Conservation (phyloP, 2,329 filamentous ascomycete genomes). For the Thermomyces lanuginosus region DNA sequence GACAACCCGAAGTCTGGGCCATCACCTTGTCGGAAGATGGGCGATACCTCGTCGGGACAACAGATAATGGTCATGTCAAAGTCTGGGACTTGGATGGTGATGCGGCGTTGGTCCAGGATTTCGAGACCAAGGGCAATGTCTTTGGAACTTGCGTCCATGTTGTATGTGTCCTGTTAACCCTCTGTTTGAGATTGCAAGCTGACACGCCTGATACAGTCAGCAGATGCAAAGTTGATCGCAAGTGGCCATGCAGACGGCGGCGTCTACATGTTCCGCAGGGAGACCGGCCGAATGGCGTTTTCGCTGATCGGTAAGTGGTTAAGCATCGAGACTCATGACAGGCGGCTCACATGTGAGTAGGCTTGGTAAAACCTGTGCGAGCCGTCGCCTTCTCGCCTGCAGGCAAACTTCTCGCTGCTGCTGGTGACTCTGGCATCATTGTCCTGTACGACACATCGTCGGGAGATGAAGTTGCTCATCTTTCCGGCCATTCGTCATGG, state of each 20-base stretch:
- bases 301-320: slow-evolving; percentile 55
- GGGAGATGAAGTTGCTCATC: slow-evolving; percentile 78
- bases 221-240: slow-evolving; percentile 70
- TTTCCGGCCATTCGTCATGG: slow-evolving; percentile 70
- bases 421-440: slow-evolving; percentile 76
- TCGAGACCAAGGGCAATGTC: slow-evolving; percentile 82
- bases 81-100: slow-evolving; percentile 58
- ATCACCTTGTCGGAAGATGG: slow-evolving; percentile 73
- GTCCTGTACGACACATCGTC: slow-evolving; percentile 83
- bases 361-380: slow-evolving; percentile 73
- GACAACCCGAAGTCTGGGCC: slow-evolving; percentile 67
- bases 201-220: slow-evolving; percentile 30
- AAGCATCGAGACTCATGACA: not conserved
- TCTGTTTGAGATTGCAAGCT: slow-evolving; percentile 4
- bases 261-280: slow-evolving; percentile 90
- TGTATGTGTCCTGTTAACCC: slow-evolving; percentile 23
- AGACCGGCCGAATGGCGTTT: slow-evolving; percentile 68
- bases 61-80: slow-evolving; percentile 72
- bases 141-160: slow-evolving; percentile 83
- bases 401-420: slow-evolving; percentile 69
- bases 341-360: slow-evolving; percentile 24
- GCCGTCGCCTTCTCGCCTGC: slow-evolving; percentile 76
- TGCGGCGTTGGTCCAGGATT: slow-evolving; percentile 54
- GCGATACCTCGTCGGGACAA: slow-evolving; percentile 68
- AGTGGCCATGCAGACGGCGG: slow-evolving; percentile 85